Base-by-base conservation (phyloP, 2,329 filamentous ascomycete species). In the Diaporthe australafricana region DNA sequence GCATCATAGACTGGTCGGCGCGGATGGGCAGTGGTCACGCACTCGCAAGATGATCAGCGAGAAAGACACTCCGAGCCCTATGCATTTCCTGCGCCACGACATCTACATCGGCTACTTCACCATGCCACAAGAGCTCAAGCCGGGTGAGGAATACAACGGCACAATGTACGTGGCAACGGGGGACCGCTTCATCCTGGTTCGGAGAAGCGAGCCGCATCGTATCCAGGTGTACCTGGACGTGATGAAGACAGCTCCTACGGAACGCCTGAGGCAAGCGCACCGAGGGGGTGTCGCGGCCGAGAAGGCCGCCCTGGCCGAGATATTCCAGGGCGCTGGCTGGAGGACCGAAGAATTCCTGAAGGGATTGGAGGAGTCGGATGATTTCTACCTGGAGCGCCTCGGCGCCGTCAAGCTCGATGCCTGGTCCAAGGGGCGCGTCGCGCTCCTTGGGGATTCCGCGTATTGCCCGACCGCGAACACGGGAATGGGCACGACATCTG, bases 401-500 rank as follows among this genome's bases (percentile, higher is more conserved):
- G 85, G 80, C 0, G 82, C 85, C 48, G 83, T 91, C 47, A 83
- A 82, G 68, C 73, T 86, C 68, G 76, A 81, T 0, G 53, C 68
- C 2, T 88, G 84, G 86, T 83, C 80, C 5, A 77, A 77, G 0
- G 85, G 86, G 0, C 84, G 87, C 0, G 82, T 89, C 1, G 84
- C 81, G 0, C 79, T 90, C 0, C 63, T 90, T 0, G 89, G 89
- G 0, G 89, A 92, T 74, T 87, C 89, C 2, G 88, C 79, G 0
- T 86, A 85, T 75, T 85, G 84, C 30, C 86, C 87, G 0, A 82
- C 84, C 0, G 82, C 84, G 0, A 73, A 85, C 5, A 86, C 84
- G 0, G 89, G 88, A 0, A 84, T 87, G 80, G 88, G 88, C 0
- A 88, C 87, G 0, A 85, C 84, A 1, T 75, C 81, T 0, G 83